phyloP scores from a whole-genome alignment of 306 rosid genomes.

The Argentina anserina region DNA sequence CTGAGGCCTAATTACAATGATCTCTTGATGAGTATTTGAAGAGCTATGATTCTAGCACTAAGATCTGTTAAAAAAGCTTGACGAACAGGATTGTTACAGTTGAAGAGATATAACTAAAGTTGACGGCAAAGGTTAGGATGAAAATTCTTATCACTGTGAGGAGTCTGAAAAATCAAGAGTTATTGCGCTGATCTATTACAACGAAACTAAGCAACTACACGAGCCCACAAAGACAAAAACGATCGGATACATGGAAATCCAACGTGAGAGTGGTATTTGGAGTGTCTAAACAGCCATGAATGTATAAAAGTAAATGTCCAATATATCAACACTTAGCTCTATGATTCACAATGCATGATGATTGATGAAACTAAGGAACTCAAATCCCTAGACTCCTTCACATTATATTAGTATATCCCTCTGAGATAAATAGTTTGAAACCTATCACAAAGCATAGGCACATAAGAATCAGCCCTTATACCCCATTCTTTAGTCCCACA shows the following conservation, averaged over 20 bases:
- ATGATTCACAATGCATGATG: neutral
- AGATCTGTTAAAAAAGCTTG: neutral
- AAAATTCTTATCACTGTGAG: neutral
- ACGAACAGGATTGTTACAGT: neutral
- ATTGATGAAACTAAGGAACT: neutral
- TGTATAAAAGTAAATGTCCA: neutral
- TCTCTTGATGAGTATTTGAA: neutral
- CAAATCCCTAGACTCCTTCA: neutral
- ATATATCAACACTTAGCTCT: neutral
- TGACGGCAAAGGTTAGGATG: neutral
- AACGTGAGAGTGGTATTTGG: neutral
- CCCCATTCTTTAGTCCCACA: neutral
- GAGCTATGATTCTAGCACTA: neutral
- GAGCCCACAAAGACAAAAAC: neutral
- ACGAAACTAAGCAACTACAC: neutral
- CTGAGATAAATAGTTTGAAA: neutral
- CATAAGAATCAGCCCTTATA: neutral
- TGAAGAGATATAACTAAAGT: neutral
- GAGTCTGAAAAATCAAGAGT: neutral
- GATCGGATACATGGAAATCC: neutral
- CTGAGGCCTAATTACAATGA: neutral
- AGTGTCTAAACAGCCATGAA: neutral
- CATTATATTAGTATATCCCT: neutral
- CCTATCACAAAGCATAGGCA: neutral
- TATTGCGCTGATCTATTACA: neutral